Evolutionary conservation across 2,329 filamentous ascomycete species (phyloP), one percentile per base, ranked within the genome.

Genomic region (Fonsecaea nubica): DNA sequence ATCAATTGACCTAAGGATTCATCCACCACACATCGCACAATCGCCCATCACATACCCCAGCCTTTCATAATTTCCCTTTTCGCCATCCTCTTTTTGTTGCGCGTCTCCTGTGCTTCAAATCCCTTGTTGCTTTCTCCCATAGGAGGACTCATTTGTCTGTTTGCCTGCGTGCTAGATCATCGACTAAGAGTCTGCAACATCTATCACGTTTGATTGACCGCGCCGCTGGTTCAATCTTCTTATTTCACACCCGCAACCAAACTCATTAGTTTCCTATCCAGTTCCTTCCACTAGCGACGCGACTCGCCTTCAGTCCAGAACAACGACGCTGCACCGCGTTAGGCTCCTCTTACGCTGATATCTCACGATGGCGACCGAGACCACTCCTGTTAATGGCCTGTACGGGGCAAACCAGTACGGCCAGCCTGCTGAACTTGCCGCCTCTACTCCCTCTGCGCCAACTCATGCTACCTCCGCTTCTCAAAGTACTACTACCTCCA

Each of bases 381-480:
- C 67, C 60, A 55, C 68, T 59, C 61, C 67, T 45, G 67, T 71
- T 59, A 73, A 73, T 56, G 72, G 72, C 59, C 38, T 73, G 53
- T 70, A 72, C 53, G 71, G 66, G 53, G 58, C 62, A 56, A 63
- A 50, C 59, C 71, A 71, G 48, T 73, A 69, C 57, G 64, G 61
- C 42, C 72, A 73, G 63, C 72, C 72, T 38, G 72, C 69, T 50
- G 72, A 73, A 54, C 69, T 73, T 55, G 72, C 72, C 15, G 72
- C 72, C 8, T 73, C 72, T 32, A 68, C 68, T 36, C 72, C 72
- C 10, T 72, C 72, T 67, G 62, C 62, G 25, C 60, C 69, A 25
- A 52, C 57, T 56, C 72, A 72, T 62, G 62, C 61, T 32, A 33
- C 71, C 18, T 69, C 71, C 50, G 69, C 67, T 18, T 72, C 70